Evolutionary conservation across 2,329 filamentous ascomycete genomes (phyloP).

Genomic region (Raffaelea albimanens): DNA sequence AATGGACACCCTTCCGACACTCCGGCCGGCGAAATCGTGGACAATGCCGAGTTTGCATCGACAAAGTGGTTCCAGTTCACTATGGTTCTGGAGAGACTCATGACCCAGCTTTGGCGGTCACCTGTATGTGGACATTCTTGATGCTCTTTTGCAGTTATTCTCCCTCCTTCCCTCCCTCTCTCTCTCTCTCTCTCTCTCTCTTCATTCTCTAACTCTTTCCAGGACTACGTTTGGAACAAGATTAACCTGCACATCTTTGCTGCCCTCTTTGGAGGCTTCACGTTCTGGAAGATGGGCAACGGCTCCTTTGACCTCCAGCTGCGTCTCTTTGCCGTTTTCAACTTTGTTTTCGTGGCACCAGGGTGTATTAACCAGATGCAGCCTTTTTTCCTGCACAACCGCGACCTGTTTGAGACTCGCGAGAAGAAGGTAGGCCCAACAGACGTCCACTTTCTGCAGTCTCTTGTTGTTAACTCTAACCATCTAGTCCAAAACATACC

Average conservation of each 20-base stretch:
- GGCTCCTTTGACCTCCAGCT: conserved; percentile 58
- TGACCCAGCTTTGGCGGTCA: conserved; percentile 9
- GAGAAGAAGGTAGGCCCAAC: conserved; percentile 43
- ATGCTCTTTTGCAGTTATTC: not conserved
- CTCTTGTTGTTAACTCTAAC: not conserved
- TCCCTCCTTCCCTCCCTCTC: not conserved
- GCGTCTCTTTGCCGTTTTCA: conserved; percentile 62
- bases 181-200: not conserved
- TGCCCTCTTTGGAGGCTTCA: conserved; percentile 47
- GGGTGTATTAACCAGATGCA: conserved; percentile 57
- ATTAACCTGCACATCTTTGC: conserved; percentile 48
- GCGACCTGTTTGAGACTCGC: conserved; percentile 59
- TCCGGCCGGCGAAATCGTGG: conserved; percentile 10
- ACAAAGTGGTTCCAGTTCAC: conserved; percentile 53
- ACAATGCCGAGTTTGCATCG: conserved; percentile 58
- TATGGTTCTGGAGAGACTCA: conserved; percentile 35
- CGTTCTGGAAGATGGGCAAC: conserved; percentile 50
- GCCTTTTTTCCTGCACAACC: conserved; percentile 61
- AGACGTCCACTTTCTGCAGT: not conserved
- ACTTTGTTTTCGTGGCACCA: conserved; percentile 60
- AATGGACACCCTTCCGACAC: not conserved
- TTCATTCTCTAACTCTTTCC: not conserved
- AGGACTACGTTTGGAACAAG: conserved; percentile 65
- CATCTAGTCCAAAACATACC: conserved; percentile 49
- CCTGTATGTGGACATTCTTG: conserved; percentile 1